Base-by-base conservation (phyloP, 1,139 yeast genomes). In the Arxiozyma slooffiae region DNA sequence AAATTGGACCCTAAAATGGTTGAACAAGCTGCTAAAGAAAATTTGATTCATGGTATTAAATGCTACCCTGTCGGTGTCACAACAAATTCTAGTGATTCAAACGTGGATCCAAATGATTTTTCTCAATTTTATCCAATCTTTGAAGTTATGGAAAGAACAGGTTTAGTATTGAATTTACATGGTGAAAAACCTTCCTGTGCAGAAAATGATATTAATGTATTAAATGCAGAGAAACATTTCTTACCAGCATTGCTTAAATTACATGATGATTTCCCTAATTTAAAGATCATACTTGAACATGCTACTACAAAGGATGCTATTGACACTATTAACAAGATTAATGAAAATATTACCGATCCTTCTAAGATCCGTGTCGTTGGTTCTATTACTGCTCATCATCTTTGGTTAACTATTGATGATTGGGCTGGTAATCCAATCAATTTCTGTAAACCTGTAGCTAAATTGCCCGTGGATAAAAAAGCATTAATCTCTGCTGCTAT, bases 1-100 rank as follows among this genome's bases (percentile, higher is more conserved):
- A 85, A 81, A 1, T 73, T 92, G 57, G 86, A 96, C 0, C 97
- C 97, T 0, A 95, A 86, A 57, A 72, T 88, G 44, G 81, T 92
- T 52, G 80, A 78, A 51, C 78, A 80, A 59, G 97, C 97, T 34
- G 94, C 92, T n/a, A 67, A 75, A 53, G 64, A 71, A 16, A 83
- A 83, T 3, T 83, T 83, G 49, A 80, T 89, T 40, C 81, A 85
- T 41, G 95, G 95, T 52, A 85, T 89, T 57, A 94, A 92, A 67
- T 89, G 96, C 67, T 92, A 94, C 66, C 98, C 98, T 34, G 97
- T 97, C 1, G 99, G 99, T 46, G 99, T 94, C 37, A 92, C 99
- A 16, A 92, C 99, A 48, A 94, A 92, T 71, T 87, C 96, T 7
- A 70, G 78, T 48, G 47, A 42, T 7, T 87, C 83, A n/a, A 98